Conservation (phyloP, 768 basidiomycete species). For the Mycena latifolia region DNA sequence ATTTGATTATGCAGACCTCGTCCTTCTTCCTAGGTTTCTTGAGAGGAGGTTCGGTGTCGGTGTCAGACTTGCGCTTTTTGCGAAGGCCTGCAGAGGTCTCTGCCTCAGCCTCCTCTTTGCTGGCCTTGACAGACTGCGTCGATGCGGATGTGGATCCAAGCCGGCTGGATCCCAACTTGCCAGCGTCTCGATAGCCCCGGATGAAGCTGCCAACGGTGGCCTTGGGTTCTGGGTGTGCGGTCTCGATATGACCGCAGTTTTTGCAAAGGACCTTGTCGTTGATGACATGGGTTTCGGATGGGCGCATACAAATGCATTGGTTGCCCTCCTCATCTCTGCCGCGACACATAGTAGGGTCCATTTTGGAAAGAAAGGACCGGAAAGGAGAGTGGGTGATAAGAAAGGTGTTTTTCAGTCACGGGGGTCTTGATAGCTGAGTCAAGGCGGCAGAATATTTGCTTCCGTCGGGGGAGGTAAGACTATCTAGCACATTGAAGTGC, state of each 20-base stretch:
- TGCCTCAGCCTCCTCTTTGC: slow-evolving; percentile 11
- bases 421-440: not conserved
- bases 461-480: too few species aligned
- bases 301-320: slow-evolving; percentile 21
- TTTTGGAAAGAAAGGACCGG: slow-evolving; percentile 2
- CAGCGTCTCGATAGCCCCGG: not conserved
- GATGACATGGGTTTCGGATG: not conserved
- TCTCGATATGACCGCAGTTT: slow-evolving; percentile 15
- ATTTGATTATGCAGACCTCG: not conserved
- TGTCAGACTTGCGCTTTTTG: slow-evolving; percentile 13
- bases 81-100: slow-evolving; percentile 18
- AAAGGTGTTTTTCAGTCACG: not conserved
- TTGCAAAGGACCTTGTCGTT: not conserved
- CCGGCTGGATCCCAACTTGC: not conserved
- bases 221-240: slow-evolving; percentile 16
- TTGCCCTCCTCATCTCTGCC: not conserved
- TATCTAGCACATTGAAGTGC: too few species aligned
- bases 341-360: slow-evolving; percentile 22
- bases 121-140: not conserved
- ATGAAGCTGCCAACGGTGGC: not conserved
- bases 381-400: not conserved
- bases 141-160: too few species aligned
- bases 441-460: not conserved
- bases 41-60: not conserved
- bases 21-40: not conserved